phyloP scores from a whole-genome alignment of 176 grass and related monocot genomes.

The Miscanthus lutarioriparius region DNA sequence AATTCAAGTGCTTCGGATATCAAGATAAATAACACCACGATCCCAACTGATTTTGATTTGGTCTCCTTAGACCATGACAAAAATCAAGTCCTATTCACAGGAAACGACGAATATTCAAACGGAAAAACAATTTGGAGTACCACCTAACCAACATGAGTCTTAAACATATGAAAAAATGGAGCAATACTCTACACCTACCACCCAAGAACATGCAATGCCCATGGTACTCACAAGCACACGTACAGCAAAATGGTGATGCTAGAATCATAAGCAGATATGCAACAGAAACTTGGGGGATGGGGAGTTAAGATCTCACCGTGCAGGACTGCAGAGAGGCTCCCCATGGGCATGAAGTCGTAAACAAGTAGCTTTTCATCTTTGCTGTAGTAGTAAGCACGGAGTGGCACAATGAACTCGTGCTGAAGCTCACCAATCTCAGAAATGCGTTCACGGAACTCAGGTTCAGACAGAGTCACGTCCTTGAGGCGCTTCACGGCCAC shows the following conservation, averaged over 20 bases:
- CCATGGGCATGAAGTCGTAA: slow-evolving; percentile 76
- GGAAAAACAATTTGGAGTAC: background rate
- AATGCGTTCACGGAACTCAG: slow-evolving; percentile 63
- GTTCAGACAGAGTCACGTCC: slow-evolving; percentile 58
- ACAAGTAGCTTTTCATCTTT: slow-evolving; percentile 89
- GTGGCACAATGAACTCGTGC: slow-evolving; percentile 66
- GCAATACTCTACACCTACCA: slow-evolving; percentile 1
- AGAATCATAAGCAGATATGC: slow-evolving; percentile 15
- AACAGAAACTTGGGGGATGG: background rate
- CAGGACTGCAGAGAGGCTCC: slow-evolving; percentile 67
- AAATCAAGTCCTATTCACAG: background rate
- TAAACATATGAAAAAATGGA: background rate
- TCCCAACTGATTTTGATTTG: background rate
- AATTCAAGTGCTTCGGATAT: slow-evolving; percentile 1
- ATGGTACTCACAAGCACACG: background rate
- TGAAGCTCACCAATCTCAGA: slow-evolving; percentile 55
- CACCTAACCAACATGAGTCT: background rate
- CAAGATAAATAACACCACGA: slow-evolving; percentile 10
- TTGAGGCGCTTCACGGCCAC: slow-evolving; percentile 78
- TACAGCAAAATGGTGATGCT: background rate
- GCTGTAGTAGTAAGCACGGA: slow-evolving; percentile 85
- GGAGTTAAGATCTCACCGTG: slow-evolving; percentile 53
- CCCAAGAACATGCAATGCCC: slow-evolving; percentile 15
- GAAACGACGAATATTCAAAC: slow-evolving; percentile 2
- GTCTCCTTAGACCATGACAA: slow-evolving; percentile 11